A percentile compares a stretch with the other conserved stretches of the same genome.
These are phyloP conservation scores for Phytophthora brassicae DNA, from an alignment of 352 stramenopile genomes.

Conservation along the genomic window DNA sequence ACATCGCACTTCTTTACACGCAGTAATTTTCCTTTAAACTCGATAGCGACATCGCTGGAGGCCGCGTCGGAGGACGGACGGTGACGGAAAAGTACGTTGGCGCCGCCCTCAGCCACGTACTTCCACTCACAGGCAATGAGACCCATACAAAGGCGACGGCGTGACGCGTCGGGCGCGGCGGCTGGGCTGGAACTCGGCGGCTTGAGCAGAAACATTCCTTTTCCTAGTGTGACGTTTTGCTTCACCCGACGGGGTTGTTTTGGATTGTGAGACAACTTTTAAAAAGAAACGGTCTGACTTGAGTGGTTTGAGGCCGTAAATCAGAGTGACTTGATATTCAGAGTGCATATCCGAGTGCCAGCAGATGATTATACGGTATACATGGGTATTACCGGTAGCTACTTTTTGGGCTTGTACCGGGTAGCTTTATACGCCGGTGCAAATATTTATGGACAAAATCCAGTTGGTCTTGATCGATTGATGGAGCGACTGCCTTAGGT, in stretches of 20 bases:
- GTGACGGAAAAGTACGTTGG: constrained; percentile 86
- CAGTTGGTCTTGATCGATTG: no score
- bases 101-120: constrained; percentile 85
- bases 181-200: constrained; percentile 27
- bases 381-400: no score
- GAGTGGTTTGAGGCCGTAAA: constrained; percentile 3
- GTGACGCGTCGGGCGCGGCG: constrained; percentile 1
- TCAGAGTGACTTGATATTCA: constrained; percentile 1
- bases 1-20: constrained; percentile 87
- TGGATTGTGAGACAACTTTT: constrained; percentile 19
- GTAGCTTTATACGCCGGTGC: no score
- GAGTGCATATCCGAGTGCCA: no score
- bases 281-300: neutral
- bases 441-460: no score
- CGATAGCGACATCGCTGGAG: constrained; percentile 18
- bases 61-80: constrained; percentile 27
- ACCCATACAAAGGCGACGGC: constrained; percentile 13
- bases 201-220: constrained; percentile 55
- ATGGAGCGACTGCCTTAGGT: no score
- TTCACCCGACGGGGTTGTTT: constrained; percentile 3
- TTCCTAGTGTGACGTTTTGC: neutral
- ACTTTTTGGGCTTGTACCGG: no score
- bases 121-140: constrained; percentile 75
- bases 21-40: constrained; percentile 76
- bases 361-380: no score